These are phyloP conservation scores for Wickerhamiella sorbophila DNA, from an alignment of 805 yeast species.

Conservation along the genomic window DNA sequence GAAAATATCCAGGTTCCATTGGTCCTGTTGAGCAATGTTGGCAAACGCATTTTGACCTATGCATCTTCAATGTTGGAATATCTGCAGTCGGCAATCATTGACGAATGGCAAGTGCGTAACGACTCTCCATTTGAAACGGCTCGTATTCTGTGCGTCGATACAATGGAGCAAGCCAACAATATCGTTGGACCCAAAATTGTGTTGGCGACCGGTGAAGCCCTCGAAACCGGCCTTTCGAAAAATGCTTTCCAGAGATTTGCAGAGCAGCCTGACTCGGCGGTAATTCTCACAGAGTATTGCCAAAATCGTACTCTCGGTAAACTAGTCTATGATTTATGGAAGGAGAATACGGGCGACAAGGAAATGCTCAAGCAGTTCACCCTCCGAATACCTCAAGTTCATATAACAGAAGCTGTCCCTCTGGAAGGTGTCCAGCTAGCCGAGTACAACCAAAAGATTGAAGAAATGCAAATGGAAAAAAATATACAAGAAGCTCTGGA, in stretches of 20 bases:
- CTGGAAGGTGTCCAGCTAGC: constrained; percentile 25
- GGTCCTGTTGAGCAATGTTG: constrained; percentile 54
- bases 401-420: constrained; percentile 16
- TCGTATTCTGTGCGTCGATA: constrained; percentile 44
- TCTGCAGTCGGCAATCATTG: constrained; percentile 81
- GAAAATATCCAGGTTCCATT: constrained; percentile 41
- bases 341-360: constrained; percentile 23
- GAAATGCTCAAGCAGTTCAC: constrained; percentile 9
- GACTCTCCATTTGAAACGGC: constrained; percentile 67
- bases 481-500: constrained; percentile 24
- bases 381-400: constrained; percentile 5
- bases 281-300: constrained; percentile 60
- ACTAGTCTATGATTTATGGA: constrained; percentile 30
- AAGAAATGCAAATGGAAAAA: constrained; percentile 15
- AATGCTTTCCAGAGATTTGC: constrained; percentile 31
- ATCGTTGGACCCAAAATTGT: constrained; percentile 48
- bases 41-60: constrained; percentile 60
- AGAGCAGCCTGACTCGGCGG: constrained; percentile 48
- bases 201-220: constrained; percentile 55
- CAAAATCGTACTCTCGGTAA: constrained; percentile 35
- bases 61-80: constrained; percentile 89
- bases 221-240: constrained; percentile 46
- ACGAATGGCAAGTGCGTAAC: constrained; percentile 66
- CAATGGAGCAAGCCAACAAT: constrained; percentile 32
- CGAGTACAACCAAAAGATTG: constrained; percentile 17